Conservation (phyloP, 2,329 filamentous ascomycete species). For the Botryosphaeria dothidea region DNA sequence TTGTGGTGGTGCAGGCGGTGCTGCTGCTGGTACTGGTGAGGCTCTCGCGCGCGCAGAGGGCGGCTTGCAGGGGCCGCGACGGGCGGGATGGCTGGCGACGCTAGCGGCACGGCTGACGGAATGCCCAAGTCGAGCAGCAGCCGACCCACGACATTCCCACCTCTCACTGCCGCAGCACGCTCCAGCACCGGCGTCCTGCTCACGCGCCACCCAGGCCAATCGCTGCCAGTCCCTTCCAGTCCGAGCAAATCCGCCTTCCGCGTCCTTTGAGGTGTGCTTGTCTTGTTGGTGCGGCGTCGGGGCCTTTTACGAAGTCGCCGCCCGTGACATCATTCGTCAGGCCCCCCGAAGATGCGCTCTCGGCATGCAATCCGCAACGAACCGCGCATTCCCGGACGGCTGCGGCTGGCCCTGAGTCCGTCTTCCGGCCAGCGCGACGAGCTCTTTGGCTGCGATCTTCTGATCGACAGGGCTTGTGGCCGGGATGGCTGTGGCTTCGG, state of each 20-base stretch:
- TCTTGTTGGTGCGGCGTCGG: background rate
- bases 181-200: background rate
- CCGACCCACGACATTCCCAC: background rate
- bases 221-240: background rate
- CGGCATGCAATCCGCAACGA: background rate
- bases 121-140: background rate
- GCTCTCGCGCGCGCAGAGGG: background rate
- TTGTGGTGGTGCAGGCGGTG: background rate
- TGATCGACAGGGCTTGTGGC: conserved; percentile 16
- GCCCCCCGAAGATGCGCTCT: background rate
- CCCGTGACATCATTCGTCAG: conserved; percentile 2
- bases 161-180: conserved; percentile 8
- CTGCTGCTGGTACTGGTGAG: no score
- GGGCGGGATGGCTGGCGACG: background rate
- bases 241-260: background rate
- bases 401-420: background rate
- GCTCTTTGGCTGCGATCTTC: conserved; percentile 16
- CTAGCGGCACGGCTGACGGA: conserved; percentile 18
- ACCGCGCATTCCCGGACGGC: background rate
- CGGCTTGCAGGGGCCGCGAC: background rate
- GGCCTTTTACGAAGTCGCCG: background rate
- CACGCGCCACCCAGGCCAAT: background rate
- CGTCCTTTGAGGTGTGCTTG: background rate
- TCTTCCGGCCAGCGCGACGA: background rate
- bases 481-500: background rate